Conservation (phyloP, 2,329 filamentous ascomycete genomes). For the Geoglossum cookeanum region DNA sequence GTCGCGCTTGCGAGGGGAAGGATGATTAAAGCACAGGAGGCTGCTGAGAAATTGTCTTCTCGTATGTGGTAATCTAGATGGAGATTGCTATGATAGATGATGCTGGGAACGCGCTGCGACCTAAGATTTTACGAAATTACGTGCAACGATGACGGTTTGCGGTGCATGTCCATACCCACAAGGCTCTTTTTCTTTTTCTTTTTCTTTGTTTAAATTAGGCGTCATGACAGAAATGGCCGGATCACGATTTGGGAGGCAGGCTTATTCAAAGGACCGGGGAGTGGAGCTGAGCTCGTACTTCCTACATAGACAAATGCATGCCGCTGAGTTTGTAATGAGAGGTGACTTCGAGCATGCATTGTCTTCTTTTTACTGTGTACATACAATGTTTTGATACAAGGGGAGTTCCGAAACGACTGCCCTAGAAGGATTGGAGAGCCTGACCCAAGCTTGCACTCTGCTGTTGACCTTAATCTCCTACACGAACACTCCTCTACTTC, state of each 20-base stretch:
- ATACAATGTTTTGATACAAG: slow-evolving; percentile 1
- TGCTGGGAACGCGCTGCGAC: neutral
- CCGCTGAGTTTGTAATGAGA: neutral
- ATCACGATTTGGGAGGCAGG: too few species aligned
- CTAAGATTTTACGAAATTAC: neutral
- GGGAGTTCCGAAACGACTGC: neutral
- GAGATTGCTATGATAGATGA: too few species aligned
- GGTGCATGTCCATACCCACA: neutral
- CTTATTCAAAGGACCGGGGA: neutral
- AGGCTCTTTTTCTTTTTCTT: neutral
- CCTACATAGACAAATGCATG: neutral
- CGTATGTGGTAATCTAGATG: neutral
- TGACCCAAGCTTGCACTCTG: neutral
- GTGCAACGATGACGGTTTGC: neutral
- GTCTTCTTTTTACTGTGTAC: neutral
- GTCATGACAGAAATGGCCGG: neutral
- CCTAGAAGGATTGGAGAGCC: slow-evolving; percentile 1
- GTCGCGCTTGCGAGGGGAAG: neutral
- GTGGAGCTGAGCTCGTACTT: neutral
- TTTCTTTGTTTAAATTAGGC: neutral
- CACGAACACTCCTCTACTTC: neutral
- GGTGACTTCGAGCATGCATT: neutral
- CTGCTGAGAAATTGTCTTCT: neutral
- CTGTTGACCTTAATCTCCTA: neutral
- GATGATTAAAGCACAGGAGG: neutral